Conservation (phyloP, 139 green algal species). For the Coccomyxa sp. region DNA sequence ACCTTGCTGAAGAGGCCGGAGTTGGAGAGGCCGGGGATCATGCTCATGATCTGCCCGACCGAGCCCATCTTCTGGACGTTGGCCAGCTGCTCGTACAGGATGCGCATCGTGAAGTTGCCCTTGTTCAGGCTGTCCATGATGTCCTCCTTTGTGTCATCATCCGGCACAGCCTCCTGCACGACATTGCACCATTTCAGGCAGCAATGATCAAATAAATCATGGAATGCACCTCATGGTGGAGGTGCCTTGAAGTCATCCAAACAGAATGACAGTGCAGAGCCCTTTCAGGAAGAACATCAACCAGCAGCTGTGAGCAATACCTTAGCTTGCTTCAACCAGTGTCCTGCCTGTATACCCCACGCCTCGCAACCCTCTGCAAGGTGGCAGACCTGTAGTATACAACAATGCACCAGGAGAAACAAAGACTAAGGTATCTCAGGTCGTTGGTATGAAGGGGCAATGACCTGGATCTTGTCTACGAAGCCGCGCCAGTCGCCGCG, state of each 20-base stretch:
- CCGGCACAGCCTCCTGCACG: constrained; percentile 71
- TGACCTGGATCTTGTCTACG: constrained; percentile 89
- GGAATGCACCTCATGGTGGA: background rate
- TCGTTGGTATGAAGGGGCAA: constrained; percentile 9
- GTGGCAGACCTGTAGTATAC: too few relatives aligned
- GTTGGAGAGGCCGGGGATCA: constrained; percentile 92
- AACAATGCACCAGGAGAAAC: too few relatives aligned
- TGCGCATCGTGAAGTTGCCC: constrained; percentile 91
- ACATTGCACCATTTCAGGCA: background rate
- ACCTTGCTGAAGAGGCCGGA: constrained; percentile 50
- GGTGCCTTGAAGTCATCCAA: background rate
- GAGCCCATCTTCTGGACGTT: constrained; percentile 96
- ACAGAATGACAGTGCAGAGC: background rate
- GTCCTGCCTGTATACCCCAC: too few relatives aligned
- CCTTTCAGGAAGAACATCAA: too few relatives aligned
- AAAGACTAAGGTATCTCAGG: too few relatives aligned
- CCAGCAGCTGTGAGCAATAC: too few relatives aligned
- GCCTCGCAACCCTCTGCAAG: too few relatives aligned
- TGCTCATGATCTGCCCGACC: constrained; percentile 90
- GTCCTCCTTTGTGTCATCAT: constrained; percentile 82
- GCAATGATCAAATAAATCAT: background rate
- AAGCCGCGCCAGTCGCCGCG: constrained; percentile 88
- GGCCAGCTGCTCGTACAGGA: constrained; percentile 96
- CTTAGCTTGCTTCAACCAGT: too few relatives aligned
- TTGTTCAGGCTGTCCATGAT: constrained; percentile 87